Evolutionary conservation across 2,329 filamentous ascomycete species (phyloP).

Genomic region (Trichoderma oligosporum): DNA sequence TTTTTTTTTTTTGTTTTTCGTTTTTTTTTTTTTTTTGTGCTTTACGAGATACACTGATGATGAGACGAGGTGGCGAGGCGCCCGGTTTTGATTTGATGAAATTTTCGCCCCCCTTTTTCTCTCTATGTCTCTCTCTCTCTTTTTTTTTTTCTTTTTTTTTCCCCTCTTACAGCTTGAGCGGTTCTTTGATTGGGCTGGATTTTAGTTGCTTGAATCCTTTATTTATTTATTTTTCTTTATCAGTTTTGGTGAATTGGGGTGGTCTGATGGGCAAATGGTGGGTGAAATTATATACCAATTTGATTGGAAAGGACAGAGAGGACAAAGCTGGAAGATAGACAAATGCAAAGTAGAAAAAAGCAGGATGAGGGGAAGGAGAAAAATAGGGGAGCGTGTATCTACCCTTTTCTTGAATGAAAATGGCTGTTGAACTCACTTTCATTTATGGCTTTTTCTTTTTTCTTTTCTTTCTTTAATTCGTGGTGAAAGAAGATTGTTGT

Average conservation of each 20-base stretch:
- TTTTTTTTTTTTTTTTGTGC: not conserved
- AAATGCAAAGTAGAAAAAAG: not conserved
- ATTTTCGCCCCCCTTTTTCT: constrained; percentile 9
- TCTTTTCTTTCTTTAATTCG: not conserved
- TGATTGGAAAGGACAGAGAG: not conserved
- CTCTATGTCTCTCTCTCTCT: not conserved
- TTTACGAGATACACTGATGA: constrained; percentile 17
- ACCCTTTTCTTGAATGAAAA: not conserved
- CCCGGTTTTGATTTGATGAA: constrained; percentile 12
- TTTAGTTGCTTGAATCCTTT: not conserved
- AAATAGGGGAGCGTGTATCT: not conserved
- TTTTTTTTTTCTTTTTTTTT: not conserved
- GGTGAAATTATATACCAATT: constrained; percentile 6
- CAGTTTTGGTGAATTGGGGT: not conserved
- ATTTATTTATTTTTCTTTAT: not conserved
- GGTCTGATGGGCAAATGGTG: not conserved
- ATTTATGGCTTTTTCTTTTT: not conserved
- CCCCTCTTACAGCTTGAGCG: not conserved
- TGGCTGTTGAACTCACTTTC: not conserved
- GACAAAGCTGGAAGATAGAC: not conserved
- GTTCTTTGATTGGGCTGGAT: not conserved
- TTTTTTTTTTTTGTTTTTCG: not conserved
- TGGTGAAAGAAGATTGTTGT: too few relatives aligned
- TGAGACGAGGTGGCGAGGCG: constrained; percentile 18
- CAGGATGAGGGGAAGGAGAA: not conserved